Base-by-base conservation (phyloP, 2,329 filamentous ascomycete genomes). In the Ceratocystis cubensis region DNA sequence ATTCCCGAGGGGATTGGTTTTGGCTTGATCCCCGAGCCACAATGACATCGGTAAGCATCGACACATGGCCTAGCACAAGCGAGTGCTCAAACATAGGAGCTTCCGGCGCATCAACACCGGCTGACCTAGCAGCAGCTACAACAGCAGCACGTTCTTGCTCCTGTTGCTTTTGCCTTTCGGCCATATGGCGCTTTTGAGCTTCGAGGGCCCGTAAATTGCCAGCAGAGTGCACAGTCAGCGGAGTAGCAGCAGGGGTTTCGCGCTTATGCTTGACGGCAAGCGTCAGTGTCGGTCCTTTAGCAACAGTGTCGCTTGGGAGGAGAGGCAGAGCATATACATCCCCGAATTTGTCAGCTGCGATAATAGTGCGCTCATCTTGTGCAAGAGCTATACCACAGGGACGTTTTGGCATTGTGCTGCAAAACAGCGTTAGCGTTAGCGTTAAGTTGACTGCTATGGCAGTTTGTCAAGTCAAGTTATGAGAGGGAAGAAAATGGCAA, bases 311-410 rank as follows among this genome's bases (percentile, higher is more conserved):
- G 53, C 67, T 65, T 66, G 72, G 72, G 57, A 91, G 74, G 2
- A 97, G 79, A 15, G 94, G 93, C 6, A 99, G 77, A 10, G 89
- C 84, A 76, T 96, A 97, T 69, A 96, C 93, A 74, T 99, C 94
- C 70, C 94, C 94, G 73, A 97, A 97, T 75, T 99, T 99, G 79
- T 99, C 94, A 64, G 86, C 93, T 69, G 84, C 86, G 67, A 97
- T 76, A 69, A 99, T 89, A 7, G 85, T 88, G 56, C 81, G 80
- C 69, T 84, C 81, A 73, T 92, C 87, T 48, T 83, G 78, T 6
- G 88, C 85, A 64, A 96, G 76, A 64, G 82, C 78, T 67, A 97
- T 79, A 45, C 88, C 85, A 73, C 87, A 93, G 13, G 92, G 91
- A 45, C 91, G 86, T 78, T 96, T 97, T 48, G 91, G 90, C 88